These are phyloP conservation scores for Verticillium alfalfae DNA, from an alignment of 2,329 filamentous ascomycete genomes.

Conservation along the genomic window DNA sequence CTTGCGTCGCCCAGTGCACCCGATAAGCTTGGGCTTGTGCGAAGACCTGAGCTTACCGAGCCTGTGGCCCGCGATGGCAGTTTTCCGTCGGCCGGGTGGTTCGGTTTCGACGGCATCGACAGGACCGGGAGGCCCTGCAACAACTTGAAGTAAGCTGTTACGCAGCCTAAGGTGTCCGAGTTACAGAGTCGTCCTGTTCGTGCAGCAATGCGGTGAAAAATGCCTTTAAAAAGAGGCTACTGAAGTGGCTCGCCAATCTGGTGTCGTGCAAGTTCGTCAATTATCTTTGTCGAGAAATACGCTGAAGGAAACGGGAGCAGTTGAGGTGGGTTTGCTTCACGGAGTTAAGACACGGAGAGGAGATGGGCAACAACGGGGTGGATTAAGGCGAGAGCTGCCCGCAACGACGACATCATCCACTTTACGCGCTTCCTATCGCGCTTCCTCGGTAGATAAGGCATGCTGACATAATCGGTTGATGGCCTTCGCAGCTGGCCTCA, in stretches of 20 bases:
- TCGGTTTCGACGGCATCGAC: conserved; percentile 11
- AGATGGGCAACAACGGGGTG: neutral
- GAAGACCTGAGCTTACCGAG: neutral
- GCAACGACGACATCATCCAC: neutral
- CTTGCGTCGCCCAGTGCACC: conserved; percentile 11
- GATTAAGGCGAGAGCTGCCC: neutral
- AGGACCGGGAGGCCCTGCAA: conserved; percentile 7
- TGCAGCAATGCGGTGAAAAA: neutral
- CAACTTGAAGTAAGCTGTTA: conserved; percentile 12
- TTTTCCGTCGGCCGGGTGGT: conserved; percentile 8
- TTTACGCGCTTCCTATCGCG: neutral
- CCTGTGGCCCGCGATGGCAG: conserved; percentile 12
- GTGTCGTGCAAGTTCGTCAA: neutral
- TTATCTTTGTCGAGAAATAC: neutral
- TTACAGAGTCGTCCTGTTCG: neutral
- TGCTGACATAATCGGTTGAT: neutral
- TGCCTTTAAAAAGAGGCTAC: too few relatives aligned
- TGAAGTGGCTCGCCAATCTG: too few relatives aligned
- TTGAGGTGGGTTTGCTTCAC: neutral
- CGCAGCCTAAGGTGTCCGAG: neutral
- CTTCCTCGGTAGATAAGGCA: neutral
- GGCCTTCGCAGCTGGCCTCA: too few relatives aligned
- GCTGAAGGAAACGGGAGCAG: neutral
- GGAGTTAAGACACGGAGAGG: neutral
- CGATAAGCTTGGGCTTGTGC: conserved; percentile 1